Base-by-base conservation (phyloP, 768 basidiomycete species). In the Suillus occidentalis region DNA sequence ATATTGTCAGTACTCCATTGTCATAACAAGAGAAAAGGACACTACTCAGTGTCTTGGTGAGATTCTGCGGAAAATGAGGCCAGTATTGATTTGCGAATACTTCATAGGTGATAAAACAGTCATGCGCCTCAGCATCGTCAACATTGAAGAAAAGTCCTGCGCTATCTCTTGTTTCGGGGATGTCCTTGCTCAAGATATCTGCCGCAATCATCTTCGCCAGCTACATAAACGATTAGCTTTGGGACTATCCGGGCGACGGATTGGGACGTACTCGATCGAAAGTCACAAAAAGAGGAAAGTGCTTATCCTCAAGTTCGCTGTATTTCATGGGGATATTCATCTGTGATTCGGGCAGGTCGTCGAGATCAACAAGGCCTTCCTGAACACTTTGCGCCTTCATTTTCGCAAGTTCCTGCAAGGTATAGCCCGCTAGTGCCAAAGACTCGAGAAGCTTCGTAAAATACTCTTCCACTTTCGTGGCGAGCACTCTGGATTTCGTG, bases 271-370 rank as follows among this genome's bases (percentile, higher is more conserved):
- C 90, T 60, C 80, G 78, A 69, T 90, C 85, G 62, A 86, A 88
- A 0, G 90, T 89, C 1, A 89, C 69, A 66, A 91, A 92, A 49
- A 92, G 72, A 0, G 90, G 90, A 62, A 91, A 92, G 69, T 92
- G 83, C 0, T 79, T 69, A 42, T 89, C 87, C 45, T 78, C 71
- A 18, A 92, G 76, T 12, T 82, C 79, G 59, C 87, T 88, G 65
- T 83, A 92, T 42, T 70, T 78, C 34, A 67, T 61, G 1, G 89
- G 89, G 14, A 76, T 67, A 49, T 65, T 63, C 8, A 37, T 56
- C 28, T 36, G 66, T 7, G 77, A 61, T 74, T 72, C 2, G 65
- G 71, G 55, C 81, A 75, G 39, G 85, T 85, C 68, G 0, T 71
- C 66, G 3, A 7, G 25, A 31, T 87, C 84, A 0, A 72, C 45